These are phyloP conservation scores for Solanum rostratum DNA, from an alignment of 257 asterid species.

Conservation along the genomic window DNA sequence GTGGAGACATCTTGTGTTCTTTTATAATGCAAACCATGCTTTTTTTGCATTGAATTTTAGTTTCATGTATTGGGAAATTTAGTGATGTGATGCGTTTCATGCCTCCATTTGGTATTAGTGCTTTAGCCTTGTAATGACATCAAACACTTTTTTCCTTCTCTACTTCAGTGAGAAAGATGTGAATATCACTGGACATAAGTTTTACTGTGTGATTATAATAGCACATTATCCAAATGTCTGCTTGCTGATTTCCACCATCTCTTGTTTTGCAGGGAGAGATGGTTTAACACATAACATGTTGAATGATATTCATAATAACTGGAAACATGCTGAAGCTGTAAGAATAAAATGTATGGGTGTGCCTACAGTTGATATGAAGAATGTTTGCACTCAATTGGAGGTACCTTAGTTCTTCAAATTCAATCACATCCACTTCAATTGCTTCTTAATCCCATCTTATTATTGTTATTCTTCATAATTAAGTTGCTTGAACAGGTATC, in stretches of 20 bases:
- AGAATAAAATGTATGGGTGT: slow-evolving; percentile 97
- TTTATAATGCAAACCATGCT: not conserved
- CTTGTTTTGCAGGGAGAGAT: slow-evolving; percentile 56
- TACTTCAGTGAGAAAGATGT: not conserved
- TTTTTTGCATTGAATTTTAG: not conserved
- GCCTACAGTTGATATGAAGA: slow-evolving; percentile 90
- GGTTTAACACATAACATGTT: slow-evolving; percentile 95
- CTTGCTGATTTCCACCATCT: not conserved
- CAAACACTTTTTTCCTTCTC: not conserved
- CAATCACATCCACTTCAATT: not conserved
- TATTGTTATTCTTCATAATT: not conserved
- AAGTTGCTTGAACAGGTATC: not conserved
- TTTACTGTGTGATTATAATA: not conserved
- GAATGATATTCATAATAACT: slow-evolving; percentile 76
- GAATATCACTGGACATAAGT: not conserved
- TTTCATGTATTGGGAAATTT: not conserved
- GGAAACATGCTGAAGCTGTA: slow-evolving; percentile 81
- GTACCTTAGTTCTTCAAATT: slow-evolving; percentile 21
- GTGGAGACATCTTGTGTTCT: not conserved
- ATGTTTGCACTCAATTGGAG: slow-evolving; percentile 80
- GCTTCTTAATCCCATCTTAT: not conserved
- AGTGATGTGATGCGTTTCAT: not conserved
- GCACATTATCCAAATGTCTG: not conserved
- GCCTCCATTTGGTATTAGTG: not conserved
- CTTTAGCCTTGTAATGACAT: not conserved